These are phyloP conservation scores for Aegilops bicornis DNA, from an alignment of 176 grass and related monocot genomes.

Conservation along the genomic window DNA sequence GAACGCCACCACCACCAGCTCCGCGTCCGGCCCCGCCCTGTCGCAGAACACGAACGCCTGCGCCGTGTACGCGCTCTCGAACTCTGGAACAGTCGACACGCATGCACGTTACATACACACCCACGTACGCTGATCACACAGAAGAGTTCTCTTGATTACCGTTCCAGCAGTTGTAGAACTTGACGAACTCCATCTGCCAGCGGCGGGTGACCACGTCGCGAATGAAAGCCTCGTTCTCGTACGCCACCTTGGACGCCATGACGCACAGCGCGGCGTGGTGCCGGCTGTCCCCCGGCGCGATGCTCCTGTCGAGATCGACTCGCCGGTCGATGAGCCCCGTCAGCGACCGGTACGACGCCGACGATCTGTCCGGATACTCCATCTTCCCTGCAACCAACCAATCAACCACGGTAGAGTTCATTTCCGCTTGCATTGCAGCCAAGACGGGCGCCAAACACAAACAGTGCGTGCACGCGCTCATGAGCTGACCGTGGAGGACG, in stretches of 20 bases:
- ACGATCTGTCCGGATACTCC: conserved; percentile 35
- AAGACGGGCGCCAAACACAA: background rate
- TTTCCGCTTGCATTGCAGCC: background rate
- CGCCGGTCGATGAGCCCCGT: conserved; percentile 45
- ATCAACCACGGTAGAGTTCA: background rate
- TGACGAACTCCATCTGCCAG: conserved; percentile 67
- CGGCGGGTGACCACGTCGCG: conserved; percentile 27
- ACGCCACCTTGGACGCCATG: conserved; percentile 66
- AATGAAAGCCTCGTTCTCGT: conserved; percentile 63
- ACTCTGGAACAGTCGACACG: conserved; percentile 23
- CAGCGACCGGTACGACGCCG: conserved; percentile 44
- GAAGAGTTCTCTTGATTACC: conserved; percentile 15
- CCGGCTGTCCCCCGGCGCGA: conserved; percentile 34
- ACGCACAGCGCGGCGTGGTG: conserved; percentile 50
- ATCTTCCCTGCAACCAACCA: conserved; percentile 17
- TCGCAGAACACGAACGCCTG: conserved; percentile 55
- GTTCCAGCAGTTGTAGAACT: conserved; percentile 67
- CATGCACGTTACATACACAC: background rate
- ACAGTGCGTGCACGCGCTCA: background rate
- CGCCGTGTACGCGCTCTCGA: conserved; percentile 35
- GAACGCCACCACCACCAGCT: conserved; percentile 62
- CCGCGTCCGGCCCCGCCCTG: conserved; percentile 38
- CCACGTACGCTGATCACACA: too few relatives aligned
- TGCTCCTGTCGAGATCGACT: conserved; percentile 36
- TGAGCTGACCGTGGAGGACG: conserved; percentile 36